Base-by-base conservation (phyloP, 2,329 filamentous ascomycete genomes). In the Didymosphaeria variabile region DNA sequence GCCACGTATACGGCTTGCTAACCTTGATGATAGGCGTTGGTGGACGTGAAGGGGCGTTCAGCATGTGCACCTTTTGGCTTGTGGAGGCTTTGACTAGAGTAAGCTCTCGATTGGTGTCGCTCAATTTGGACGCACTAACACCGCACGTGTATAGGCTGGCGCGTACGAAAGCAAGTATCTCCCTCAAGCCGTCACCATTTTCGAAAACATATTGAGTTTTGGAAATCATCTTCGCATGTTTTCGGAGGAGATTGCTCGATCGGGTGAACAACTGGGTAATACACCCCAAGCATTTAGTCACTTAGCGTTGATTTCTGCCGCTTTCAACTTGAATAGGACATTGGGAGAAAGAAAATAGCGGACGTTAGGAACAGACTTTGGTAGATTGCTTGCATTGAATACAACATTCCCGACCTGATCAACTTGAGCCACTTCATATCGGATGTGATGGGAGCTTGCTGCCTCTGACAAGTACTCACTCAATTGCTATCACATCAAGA, bases 21-120 rank as follows among this genome's bases (percentile, higher is more conserved):
- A 55, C 34, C 13, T 32, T 49, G 15, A n/a, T 47, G 29, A 58
- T 66, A 90, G 89, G 90, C 32, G 89, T 93, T 9, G 90, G 90
- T 40, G 91, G 91, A 19, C 83, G 85, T 55, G 91, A 93, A 77
- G 91, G 91, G 23, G 90, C 90, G 21, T 93, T 93, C 73, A 88
- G 86, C 71, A 93, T 93, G 90, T 92, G 90, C 72, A 93, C 90
- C 0, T 93, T 93, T 75, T 93, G 91, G 91, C 86, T 93, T 0
- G 90, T 93, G 13, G 91, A 93, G 77, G 90, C 91, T 26, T 84
- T 93, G 79, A 91, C 90, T 32, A 84, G 91, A 34, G 90, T 90
- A 66, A 80, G 85, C 67, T 80, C 83, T 51, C 23, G 44, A 38
- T 15, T 40, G 52, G 46, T 56, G 19, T 45, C 21, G 10, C 15